Conservation (phyloP, 352 stramenopile genomes). For the Pythium guiyangense region DNA sequence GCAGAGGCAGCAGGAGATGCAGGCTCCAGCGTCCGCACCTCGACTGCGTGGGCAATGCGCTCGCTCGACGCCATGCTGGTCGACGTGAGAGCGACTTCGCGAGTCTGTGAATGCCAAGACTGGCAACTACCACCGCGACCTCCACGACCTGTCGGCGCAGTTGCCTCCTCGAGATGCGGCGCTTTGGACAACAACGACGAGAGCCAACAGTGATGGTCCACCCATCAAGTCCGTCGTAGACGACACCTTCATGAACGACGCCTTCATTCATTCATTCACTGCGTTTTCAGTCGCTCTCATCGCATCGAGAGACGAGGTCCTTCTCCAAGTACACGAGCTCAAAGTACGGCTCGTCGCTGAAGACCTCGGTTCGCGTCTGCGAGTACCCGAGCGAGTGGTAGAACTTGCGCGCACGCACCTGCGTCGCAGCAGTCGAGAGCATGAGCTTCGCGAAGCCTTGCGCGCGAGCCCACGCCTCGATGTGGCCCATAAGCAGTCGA, state of each 20-base stretch:
- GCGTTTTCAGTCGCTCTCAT: neutral
- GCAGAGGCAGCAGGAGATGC: neutral
- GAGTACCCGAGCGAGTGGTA: neutral
- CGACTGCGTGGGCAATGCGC: conserved; percentile 8
- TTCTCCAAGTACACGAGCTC: conserved; percentile 8
- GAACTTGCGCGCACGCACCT: conserved; percentile 2
- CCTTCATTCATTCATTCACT: neutral
- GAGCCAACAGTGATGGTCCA: neutral
- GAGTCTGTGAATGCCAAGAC: too few species aligned
- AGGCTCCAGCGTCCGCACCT: too few species aligned
- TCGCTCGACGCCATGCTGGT: too few species aligned
- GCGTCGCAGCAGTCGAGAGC: conserved; percentile 6
- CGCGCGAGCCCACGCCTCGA: neutral
- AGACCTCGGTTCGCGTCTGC: conserved; percentile 1
- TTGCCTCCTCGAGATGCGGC: too few species aligned
- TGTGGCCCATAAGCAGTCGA: conserved; percentile 5
- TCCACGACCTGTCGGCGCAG: neutral
- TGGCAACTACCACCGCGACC: neutral
- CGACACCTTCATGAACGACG: too few species aligned
- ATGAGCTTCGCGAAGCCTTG: conserved; percentile 3
- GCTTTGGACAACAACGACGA: too few species aligned
- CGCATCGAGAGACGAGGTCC: neutral
- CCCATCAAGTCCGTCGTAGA: neutral
- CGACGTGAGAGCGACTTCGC: too few species aligned
- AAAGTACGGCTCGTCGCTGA: conserved; percentile 3